phyloP scores from a whole-genome alignment of 2,329 filamentous ascomycete genomes.

The Curvularia sp. region DNA sequence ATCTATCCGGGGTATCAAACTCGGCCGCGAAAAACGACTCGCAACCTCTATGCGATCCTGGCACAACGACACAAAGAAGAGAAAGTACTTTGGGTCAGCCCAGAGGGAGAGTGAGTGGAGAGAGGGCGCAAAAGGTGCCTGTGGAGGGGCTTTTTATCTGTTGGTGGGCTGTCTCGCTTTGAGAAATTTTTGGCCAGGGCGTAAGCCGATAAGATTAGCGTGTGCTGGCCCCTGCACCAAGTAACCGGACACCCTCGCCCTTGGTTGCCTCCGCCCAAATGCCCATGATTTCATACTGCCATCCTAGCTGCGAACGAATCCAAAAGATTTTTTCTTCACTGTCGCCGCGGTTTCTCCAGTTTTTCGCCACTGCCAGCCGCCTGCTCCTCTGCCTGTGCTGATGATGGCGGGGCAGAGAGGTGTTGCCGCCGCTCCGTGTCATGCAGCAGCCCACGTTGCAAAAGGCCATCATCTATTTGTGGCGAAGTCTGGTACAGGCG shows the following conservation, averaged over 20 bases:
- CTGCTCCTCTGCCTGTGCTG: not conserved
- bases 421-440: slow-evolving; percentile 10
- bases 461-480: slow-evolving; percentile 29
- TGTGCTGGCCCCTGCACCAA: slow-evolving; percentile 18
- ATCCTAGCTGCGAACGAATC: not conserved
- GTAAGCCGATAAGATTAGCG: slow-evolving; percentile 37
- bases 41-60: slow-evolving; percentile 35
- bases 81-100: slow-evolving; percentile 38
- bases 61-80: slow-evolving; percentile 38
- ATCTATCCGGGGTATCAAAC: slow-evolving; percentile 41
- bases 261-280: slow-evolving; percentile 8
- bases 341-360: slow-evolving; percentile 23
- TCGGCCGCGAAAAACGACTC: slow-evolving; percentile 27
- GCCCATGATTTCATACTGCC: slow-evolving; percentile 15
- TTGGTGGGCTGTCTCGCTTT: slow-evolving; percentile 29
- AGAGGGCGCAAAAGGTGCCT: slow-evolving; percentile 17
- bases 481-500: slow-evolving; percentile 30
- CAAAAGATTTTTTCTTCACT: slow-evolving; percentile 21
- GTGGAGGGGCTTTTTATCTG: slow-evolving; percentile 34
- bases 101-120: slow-evolving; percentile 33
- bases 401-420: slow-evolving; percentile 6
- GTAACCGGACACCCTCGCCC: slow-evolving; percentile 4
- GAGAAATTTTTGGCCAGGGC: slow-evolving; percentile 28
- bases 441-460: slow-evolving; percentile 28
- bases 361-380: not conserved